phyloP scores from a whole-genome alignment of 2,329 filamentous ascomycete genomes.

The Epichloe gansuensis region DNA sequence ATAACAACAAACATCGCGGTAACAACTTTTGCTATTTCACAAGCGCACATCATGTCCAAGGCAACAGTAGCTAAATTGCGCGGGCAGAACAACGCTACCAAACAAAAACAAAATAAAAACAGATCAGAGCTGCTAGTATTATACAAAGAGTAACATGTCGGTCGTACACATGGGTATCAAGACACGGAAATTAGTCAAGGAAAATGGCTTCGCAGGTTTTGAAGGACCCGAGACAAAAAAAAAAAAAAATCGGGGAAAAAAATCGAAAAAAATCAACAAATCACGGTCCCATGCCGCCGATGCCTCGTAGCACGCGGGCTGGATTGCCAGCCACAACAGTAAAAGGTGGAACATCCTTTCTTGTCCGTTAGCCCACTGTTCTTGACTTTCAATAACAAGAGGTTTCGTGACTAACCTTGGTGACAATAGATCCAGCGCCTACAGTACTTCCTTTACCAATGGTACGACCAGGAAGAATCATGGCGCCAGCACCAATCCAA shows the following conservation, averaged over 20 bases:
- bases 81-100: background rate
- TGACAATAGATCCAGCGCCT: constrained; percentile 76
- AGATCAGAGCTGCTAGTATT: background rate
- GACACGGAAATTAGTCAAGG: constrained; percentile 11
- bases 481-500: constrained; percentile 68
- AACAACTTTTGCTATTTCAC: background rate
- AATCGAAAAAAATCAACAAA: background rate
- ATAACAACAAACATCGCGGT: background rate
- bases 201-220: background rate
- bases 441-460: constrained; percentile 71
- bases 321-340: constrained; percentile 62
- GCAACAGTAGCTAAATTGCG: background rate
- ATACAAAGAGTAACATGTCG: constrained; percentile 11
- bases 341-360: constrained; percentile 51
- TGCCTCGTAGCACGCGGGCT: constrained; percentile 41
- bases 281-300: constrained; percentile 21
- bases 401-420: constrained; percentile 41
- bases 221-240: background rate
- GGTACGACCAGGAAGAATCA: constrained; percentile 65
- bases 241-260: too few relatives aligned
- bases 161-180: constrained; percentile 19
- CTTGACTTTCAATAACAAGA: too few relatives aligned
- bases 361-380: background rate
- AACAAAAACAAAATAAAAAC: background rate
- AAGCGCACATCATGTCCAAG: background rate